Evolutionary conservation across 2,329 filamentous ascomycete species (phyloP), one percentile per base, ranked within the genome.

Genomic region (Epichloe typhina): DNA sequence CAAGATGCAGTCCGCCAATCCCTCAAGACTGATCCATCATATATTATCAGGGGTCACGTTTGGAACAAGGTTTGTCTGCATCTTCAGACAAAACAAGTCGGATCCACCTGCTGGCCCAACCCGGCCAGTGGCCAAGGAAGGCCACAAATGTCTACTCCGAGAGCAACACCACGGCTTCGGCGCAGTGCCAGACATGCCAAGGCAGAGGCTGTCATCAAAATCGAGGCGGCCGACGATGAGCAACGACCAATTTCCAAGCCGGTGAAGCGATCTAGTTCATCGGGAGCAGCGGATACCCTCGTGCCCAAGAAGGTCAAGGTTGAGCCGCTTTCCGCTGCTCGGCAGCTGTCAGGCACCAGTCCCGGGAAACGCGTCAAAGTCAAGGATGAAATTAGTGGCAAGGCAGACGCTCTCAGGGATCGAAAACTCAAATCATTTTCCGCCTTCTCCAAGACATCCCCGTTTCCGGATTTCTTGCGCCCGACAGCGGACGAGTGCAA

Each of bases 401-500:
- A 58, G 26, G 56, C 55, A 12, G 50, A 55, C 19, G 31, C 56
- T 19, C 66, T 72, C 9, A 66, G 67, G 47, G 65, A 66, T 12
- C 69, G 66, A 52, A 74, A 74, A 50, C 65, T 73, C 38, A 71
- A 70, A 47, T 64, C 67, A 1, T 72, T 72, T 55, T 49, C 65
- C 1, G 63, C 68, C 39, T 69, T 69, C 58, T 47, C 63, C 37
- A 60, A 62, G 37, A 58, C 62, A 21, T 73, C 81, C 1, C 86
- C 86, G 0, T 91, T 84, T 56, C 84, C 85, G 0, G 71, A 80
- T 52, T 86, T 83, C 61, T 59, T 67, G 3, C 80, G 74, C 55
- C 86, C 86, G 0, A 87, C 83, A 0, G 63, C 76, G 0, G 74
- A 77, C 33, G 83, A 89, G 61, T 88, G 85, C 64, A 71, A 77